Base-by-base conservation (phyloP, 2,329 filamentous ascomycete genomes). In the Didymella pinodella region DNA sequence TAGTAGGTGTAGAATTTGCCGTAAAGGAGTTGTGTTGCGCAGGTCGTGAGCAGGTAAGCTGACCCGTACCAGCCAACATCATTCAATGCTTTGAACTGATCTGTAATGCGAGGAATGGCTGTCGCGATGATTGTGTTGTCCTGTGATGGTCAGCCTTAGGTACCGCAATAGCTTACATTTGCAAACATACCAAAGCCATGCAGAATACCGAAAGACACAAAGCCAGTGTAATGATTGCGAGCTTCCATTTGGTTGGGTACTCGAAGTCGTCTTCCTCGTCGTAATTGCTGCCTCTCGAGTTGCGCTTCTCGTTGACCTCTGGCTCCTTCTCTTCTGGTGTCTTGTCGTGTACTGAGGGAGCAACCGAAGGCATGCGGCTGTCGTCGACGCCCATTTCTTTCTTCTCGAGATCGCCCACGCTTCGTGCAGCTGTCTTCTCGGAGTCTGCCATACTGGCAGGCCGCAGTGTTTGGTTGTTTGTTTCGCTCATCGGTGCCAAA, bases 41-140 rank as follows among this genome's bases (percentile, higher is more conserved):
- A 79, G 1, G 75, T 78, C 40, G 78, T 80, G 44, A 81, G 74
- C 25, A 80, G 68, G 64, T 80, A 81, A 5, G 76, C 68, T 1
- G 72, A 76, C 4, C 73, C 77, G 65, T 82, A 83, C 80, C 80
- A 82, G 12, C 79, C 80, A 0, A 82, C 77, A 48, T 81, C 79
- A 56, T 80, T 75, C 14, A 82, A 71, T 7, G 78, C 73, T 20
- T 80, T 72, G 70, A 81, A 82, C 48, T 82, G 72, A 72, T 82
- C 78, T 1, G 81, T 82, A 60, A 83, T 83, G 26, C 73, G 71
- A 11, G 81, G 80, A 46, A 83, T 82, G 5, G 81, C 81, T 2
- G 80, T 82, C 12, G 77, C 75, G 44, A 83, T 80, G 36, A 57
- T 61, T 29, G 58, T 61, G 58, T 61, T 61, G 50, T 62, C 59